Base-by-base conservation (phyloP, 2,329 filamentous ascomycete genomes). In the Epichloe typhina region DNA sequence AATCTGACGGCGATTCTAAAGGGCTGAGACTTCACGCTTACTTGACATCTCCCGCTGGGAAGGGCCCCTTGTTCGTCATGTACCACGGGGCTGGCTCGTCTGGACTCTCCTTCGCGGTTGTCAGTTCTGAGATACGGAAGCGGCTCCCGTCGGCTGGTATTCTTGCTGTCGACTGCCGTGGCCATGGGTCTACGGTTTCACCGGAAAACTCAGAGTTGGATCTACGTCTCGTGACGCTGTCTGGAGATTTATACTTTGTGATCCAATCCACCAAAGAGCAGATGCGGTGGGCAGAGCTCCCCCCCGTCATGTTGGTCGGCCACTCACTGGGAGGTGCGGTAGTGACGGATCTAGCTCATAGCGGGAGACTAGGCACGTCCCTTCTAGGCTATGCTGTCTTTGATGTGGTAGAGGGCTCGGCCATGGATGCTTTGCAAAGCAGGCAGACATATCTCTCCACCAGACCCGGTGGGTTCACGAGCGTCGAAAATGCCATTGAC, bases 41-140 rank as follows among this genome's bases (percentile, higher is more conserved):
- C 66, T 74, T 97, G 42, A 95, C 82, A 19, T 88, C 89, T 1
- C 90, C 91, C 8, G 76, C 76, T 41, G 82, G 76, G 38, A 76
- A 77, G 54, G 87, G 85, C 0, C 89, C 91, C 0, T 73, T 98
- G 5, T 90, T 98, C 66, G 84, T 97, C 53, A 88, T 86, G 69
- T 93, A 98, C 64, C 93, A 98, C 68, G 93, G 93, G 39, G 93
- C 88, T 40, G 93, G 93, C 15, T 95, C 90, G 4, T 95, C 90
- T 0, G 94, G 86, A 6, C 77, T 97, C 52, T 95, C 89, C 2
- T 98, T 97, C 68, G 90, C 90, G 5, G 75, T 88, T 4, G 81
- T 95, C 54, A 81, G 84, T 2, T 75, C 80, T 43, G 86, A 94
- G 64, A 81, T 97, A 54, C 79, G 83, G 49, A 87, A 84, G 64